Evolutionary conservation across 768 basidiomycete genomes (phyloP).

Genomic region (Pilatotrama ljubarskyi): DNA sequence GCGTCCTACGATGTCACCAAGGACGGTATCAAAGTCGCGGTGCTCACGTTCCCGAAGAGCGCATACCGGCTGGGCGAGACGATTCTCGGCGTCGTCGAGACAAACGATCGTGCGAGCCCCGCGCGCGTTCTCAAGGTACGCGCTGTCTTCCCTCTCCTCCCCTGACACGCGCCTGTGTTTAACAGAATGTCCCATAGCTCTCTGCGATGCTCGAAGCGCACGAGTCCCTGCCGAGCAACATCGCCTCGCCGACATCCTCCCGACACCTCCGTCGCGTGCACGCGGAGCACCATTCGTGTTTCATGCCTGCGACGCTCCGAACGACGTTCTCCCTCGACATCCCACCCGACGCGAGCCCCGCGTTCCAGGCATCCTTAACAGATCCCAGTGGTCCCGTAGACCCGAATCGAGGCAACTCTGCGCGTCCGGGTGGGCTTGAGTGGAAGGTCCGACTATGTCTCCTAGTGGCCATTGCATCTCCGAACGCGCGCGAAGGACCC

Average conservation of each 20-base stretch:
- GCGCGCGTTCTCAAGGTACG: conserved; percentile 83
- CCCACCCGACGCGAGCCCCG: conserved; percentile 87
- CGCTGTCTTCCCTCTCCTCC: background rate
- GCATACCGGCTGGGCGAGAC: conserved; percentile 93
- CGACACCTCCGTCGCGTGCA: conserved; percentile 71
- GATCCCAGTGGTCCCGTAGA: conserved; percentile 43
- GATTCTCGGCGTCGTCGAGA: conserved; percentile 81
- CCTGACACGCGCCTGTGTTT: background rate
- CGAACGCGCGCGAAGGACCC: conserved; percentile 43
- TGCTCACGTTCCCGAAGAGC: conserved; percentile 88
- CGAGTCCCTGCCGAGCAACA: conserved; percentile 71
- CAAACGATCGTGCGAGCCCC: conserved; percentile 72
- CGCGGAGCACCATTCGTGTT: conserved; percentile 82
- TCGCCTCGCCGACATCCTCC: conserved; percentile 48
- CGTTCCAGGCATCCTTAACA: conserved; percentile 57
- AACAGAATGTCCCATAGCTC: conserved; percentile 47
- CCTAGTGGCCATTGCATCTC: conserved; percentile 71
- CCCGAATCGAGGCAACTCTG: conserved; percentile 22
- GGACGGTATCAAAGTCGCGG: conserved; percentile 86
- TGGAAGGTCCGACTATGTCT: conserved; percentile 90
- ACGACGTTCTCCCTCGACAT: conserved; percentile 90
- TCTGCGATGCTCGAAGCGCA: conserved; percentile 89
- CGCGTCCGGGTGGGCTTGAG: conserved; percentile 67
- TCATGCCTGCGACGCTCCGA: conserved; percentile 69
- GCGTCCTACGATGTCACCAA: conserved; percentile 96